Conservation (phyloP, 306 rosid species). For the Lupinus albus region DNA sequence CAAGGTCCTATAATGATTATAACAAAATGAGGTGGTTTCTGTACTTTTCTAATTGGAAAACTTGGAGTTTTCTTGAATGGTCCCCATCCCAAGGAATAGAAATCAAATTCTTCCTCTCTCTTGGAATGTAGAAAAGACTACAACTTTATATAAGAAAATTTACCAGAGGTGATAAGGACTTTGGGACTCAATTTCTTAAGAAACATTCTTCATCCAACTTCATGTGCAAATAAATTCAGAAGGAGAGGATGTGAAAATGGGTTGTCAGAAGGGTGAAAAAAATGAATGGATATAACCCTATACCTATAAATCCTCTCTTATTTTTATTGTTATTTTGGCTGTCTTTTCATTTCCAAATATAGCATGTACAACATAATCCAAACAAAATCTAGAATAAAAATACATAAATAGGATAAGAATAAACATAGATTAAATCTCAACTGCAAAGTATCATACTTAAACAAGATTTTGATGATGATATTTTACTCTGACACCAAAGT, state of each 20-base stretch:
- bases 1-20: conserved; percentile 29
- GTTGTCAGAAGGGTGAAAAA: conserved; percentile 25
- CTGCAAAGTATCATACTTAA: conserved; percentile 10
- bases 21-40: conserved; percentile 51
- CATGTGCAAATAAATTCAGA: conserved; percentile 39
- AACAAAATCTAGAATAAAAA: conserved; percentile 36
- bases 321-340: conserved; percentile 16
- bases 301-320: conserved; percentile 33
- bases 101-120: conserved; percentile 73
- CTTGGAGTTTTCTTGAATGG: conserved; percentile 71
- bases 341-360: conserved; percentile 45
- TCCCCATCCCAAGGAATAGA: conserved; percentile 65
- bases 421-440: conserved; percentile 19
- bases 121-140: conserved; percentile 39
- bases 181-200: conserved; percentile 43
- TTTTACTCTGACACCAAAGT: conserved; percentile 12
- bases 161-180: conserved; percentile 46
- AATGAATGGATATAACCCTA: conserved; percentile 45
- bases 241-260: conserved; percentile 41
- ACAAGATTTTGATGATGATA: conserved; percentile 1
- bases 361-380: conserved; percentile 42
- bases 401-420: conserved; percentile 41
- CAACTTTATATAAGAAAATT: conserved; percentile 21
- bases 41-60: conserved; percentile 49
- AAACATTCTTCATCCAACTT: conserved; percentile 51